These are phyloP conservation scores for Ajuga reptans DNA, from an alignment of 305 asterid genomes.

Conservation along the genomic window DNA sequence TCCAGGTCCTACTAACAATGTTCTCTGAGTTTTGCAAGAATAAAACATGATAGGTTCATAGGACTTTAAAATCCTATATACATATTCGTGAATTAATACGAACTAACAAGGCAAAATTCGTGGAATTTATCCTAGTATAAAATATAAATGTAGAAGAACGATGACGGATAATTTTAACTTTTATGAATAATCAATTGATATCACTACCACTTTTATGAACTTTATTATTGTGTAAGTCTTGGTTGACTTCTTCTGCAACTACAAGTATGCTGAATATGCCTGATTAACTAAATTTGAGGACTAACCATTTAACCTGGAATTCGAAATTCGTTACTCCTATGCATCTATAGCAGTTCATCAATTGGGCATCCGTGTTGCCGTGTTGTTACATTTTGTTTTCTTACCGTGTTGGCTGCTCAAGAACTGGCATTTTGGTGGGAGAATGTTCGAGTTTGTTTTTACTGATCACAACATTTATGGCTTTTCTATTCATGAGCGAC, in stretches of 20 bases:
- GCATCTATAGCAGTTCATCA: not conserved
- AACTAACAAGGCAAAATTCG: not conserved
- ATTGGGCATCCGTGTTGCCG: not conserved
- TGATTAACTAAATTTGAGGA: not conserved
- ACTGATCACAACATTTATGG: slow-evolving; percentile 11
- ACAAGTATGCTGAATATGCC: not conserved
- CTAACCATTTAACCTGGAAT: not conserved
- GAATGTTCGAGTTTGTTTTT: slow-evolving; percentile 9
- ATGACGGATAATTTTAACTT: not conserved
- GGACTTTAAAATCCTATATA: not conserved
- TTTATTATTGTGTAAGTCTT: not conserved
- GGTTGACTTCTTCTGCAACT: not conserved
- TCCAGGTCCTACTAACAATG: not conserved
- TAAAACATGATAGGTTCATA: not conserved
- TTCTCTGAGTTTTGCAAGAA: not conserved
- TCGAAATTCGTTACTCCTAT: not conserved
- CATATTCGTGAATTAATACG: not conserved
- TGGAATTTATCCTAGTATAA: not conserved
- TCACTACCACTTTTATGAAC: not conserved
- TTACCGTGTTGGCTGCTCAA: not conserved
- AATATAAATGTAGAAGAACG: not conserved
- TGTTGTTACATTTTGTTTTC: not conserved
- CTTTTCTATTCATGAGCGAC: slow-evolving; percentile 7
- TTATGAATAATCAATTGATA: not conserved
- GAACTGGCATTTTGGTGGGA: not conserved